A percentile compares a stretch with the other conserved stretches of the same genome.
These are phyloP conservation scores for Sanghuangporus sanghuang DNA, from an alignment of 1,284 basidiomycete genomes.

Conservation along the genomic window DNA sequence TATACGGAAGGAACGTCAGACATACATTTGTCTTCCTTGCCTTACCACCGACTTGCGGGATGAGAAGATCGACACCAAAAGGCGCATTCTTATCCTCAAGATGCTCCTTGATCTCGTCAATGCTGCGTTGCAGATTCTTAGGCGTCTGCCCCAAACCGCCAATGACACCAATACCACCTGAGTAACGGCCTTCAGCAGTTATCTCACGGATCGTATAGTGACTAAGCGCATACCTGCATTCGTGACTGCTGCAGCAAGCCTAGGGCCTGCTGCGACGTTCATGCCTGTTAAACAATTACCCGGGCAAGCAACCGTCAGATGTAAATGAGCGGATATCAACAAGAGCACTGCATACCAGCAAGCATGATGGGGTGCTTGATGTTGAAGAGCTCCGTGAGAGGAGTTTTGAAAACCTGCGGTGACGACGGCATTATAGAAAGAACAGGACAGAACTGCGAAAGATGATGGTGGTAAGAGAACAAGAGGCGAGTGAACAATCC, in stretches of 20 bases:
- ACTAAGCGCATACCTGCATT: constrained; percentile 50
- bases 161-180: constrained; percentile 79
- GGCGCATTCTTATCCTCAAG: constrained; percentile 72
- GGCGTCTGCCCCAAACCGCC: constrained; percentile 73
- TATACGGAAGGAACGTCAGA: background rate
- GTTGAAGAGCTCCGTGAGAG: constrained; percentile 64
- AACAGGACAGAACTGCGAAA: too few relatives aligned
- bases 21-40: constrained; percentile 78
- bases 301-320: background rate
- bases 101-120: constrained; percentile 63
- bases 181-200: background rate
- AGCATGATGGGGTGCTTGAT: constrained; percentile 83
- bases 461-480: background rate
- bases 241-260: constrained; percentile 72
- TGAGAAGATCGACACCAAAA: constrained; percentile 77
- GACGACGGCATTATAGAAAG: constrained; percentile 46
- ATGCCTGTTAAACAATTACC: constrained; percentile 45
- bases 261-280: constrained; percentile 81
- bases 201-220: background rate
- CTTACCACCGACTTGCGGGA: constrained; percentile 74
- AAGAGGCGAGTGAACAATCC: background rate
- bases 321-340: background rate
- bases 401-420: constrained; percentile 52
- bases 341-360: constrained; percentile 37
- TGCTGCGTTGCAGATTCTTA: constrained; percentile 55